Evolutionary conservation across 2,329 filamentous ascomycete species (phyloP), one percentile per base, ranked within the genome.

Genomic region (Diaporthe sp.): DNA sequence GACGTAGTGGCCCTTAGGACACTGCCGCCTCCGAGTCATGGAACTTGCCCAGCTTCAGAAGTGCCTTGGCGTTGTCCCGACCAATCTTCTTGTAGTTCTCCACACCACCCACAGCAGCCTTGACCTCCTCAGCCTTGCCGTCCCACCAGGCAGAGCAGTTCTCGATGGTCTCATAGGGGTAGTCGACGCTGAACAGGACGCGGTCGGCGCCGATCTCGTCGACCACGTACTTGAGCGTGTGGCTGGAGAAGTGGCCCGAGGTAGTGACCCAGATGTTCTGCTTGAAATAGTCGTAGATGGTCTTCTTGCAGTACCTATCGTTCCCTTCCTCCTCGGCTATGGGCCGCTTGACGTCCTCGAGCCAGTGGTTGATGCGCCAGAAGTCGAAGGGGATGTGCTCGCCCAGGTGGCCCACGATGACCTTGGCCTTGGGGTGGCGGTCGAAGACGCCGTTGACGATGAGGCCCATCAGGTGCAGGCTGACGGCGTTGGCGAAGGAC

Each of bases 241-340:
- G 80, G 0, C 88, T 89, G 0, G 86, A 89, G 77, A 90, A 91
- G 78, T 90, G 86, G 0, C 89, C 89, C 72, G 83, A 86, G 0
- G 89, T 90, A 4, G 89, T 91, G 76, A 90, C 86, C 86, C 87
- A 91, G 73, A 91, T 82, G 79, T 90, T 90, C 51, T 85, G 77
- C 30, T 82, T 83, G 80, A 90, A 91, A 80, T 90, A 91, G 25
- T 90, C 84, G 27, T 83, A 83, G 76, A 86, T 84, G 0, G 84
- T 85, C 81, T 85, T 85, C 81, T 89, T 85, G 81, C 87, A 88
- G 13, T 79, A 78, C 9, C 86, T 79, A 5, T 84, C 86, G 0
- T 88, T 82, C 0, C 85, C 86, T 81, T 88, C 88, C 85, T 89
- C 87, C 59, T 88, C 79, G 53, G 68, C 68, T 13, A 74, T 72